Base-by-base conservation (phyloP, 1,139 yeast species). In the Yamadazyma trypodendri region DNA sequence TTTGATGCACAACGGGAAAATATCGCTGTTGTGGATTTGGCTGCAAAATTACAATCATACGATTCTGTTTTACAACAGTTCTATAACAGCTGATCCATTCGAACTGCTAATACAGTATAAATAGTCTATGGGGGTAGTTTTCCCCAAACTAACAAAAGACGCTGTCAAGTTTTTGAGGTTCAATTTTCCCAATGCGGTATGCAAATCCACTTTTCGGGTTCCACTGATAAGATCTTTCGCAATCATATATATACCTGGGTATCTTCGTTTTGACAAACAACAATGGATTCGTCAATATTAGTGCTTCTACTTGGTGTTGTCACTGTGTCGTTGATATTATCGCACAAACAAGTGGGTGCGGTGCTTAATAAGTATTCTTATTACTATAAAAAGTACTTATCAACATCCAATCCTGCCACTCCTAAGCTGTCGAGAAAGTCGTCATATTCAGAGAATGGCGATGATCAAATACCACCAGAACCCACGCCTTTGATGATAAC, bases 401-500 rank as follows among this genome's bases (percentile, higher is more conserved):
- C 42, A 2, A 23, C 18, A 16, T 47, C 51, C 10, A 35, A 40
- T 10, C 44, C 50, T 7, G 11, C 47, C 7, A 45, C 50, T 9
- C 51, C 51, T 6, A 34, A 31, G n/a, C 42, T 32, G 28, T 44
- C 50, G 2, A 43, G 49, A 23, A 38, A 42, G 20, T 43, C 48
- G 6, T 35, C 41, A 2, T 43, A 48, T 37, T 32, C 42, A 2
- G 37, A 33, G 14, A 32, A 29, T 6, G 43, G 15, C 5, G 33
- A 36, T 34, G 49, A 40, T 24, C 49, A 48, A 28, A 18, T 43
- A 8, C 48, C 50, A 17, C 81, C 79, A 9, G 61, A 60, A 33
- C 84, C 85, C 17, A 72, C 79, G 0, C 86, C 88, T 2, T 61
- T 82, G 31, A 64, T 66, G 61, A 72, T 83, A 34, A 81, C 85